Conservation (phyloP, 2,329 filamentous ascomycete genomes). For the Paradendryphiella salina region DNA sequence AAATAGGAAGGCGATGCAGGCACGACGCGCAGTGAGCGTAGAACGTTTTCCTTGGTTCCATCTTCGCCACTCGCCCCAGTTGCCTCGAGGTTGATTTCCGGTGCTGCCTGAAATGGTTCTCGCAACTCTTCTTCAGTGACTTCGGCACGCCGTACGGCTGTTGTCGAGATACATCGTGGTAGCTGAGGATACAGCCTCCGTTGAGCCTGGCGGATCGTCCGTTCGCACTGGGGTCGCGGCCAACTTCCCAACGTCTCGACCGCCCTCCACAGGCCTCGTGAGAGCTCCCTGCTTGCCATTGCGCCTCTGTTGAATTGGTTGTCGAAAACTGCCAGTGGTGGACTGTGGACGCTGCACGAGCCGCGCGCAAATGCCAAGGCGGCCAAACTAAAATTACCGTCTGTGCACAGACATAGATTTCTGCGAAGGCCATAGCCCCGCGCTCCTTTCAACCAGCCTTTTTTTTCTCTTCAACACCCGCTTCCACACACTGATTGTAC, state of each 20-base stretch:
- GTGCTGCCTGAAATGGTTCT: slow-evolving; percentile 48
- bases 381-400: slow-evolving; percentile 33
- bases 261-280: slow-evolving; percentile 35
- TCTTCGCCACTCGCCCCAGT: slow-evolving; percentile 16
- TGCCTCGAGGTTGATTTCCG: slow-evolving; percentile 49
- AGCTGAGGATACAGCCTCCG: slow-evolving; percentile 23
- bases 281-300: slow-evolving; percentile 42
- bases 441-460: slow-evolving; percentile 32
- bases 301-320: slow-evolving; percentile 12
- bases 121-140: slow-evolving; percentile 23
- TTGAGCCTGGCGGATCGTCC: slow-evolving; percentile 24
- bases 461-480: slow-evolving; percentile 29
- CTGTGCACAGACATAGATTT: slow-evolving; percentile 22
- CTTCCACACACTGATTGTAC: slow-evolving; percentile 37
- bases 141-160: slow-evolving; percentile 31
- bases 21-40: slow-evolving; percentile 65
- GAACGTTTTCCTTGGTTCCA: slow-evolving; percentile 18
- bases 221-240: slow-evolving; percentile 29
- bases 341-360: slow-evolving; percentile 14
- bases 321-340: slow-evolving; percentile 11
- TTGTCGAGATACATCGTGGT: slow-evolving; percentile 43
- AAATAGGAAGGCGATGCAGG: slow-evolving; percentile 94
- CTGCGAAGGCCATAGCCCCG: slow-evolving; percentile 19
- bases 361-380: slow-evolving; percentile 22
- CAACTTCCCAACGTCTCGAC: slow-evolving; percentile 27